phyloP scores from a whole-genome alignment of 2,329 filamentous ascomycete genomes.

The Claviceps fusiformis region DNA sequence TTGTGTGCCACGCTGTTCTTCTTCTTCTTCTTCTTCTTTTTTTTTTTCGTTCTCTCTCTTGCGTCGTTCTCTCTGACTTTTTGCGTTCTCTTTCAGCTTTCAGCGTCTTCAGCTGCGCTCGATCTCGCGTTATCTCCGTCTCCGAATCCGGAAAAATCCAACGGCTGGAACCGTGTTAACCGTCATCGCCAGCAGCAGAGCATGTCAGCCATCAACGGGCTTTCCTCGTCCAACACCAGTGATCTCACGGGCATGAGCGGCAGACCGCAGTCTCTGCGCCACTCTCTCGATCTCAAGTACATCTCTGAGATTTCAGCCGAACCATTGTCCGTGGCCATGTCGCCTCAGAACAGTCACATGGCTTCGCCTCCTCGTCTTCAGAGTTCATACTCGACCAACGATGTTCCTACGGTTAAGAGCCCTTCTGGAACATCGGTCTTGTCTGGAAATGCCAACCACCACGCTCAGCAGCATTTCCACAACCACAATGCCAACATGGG shows the following conservation, averaged over 20 bases:
- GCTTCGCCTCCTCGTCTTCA: constrained; percentile 61
- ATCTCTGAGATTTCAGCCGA: constrained; percentile 32
- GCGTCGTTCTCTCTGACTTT: constrained; percentile 20
- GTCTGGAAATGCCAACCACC: constrained; percentile 38
- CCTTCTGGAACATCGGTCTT: constrained; percentile 33
- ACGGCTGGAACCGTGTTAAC: constrained; percentile 46
- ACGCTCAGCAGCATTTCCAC: constrained; percentile 51
- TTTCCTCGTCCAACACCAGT: constrained; percentile 26
- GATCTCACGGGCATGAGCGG: constrained; percentile 34
- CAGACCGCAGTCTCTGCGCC: constrained; percentile 36
- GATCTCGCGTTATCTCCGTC: constrained; percentile 63
- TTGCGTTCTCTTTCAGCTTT: constrained; percentile 42
- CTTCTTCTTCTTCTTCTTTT: constrained; percentile 3
- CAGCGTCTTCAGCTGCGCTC: constrained; percentile 66
- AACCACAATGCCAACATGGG: constrained; percentile 75
- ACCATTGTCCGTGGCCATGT: constrained; percentile 22
- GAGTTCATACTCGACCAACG: constrained; percentile 80
- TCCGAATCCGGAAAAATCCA: constrained; percentile 41
- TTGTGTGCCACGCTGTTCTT: constrained; percentile 4
- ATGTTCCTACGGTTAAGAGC: constrained; percentile 74
- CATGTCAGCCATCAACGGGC: constrained; percentile 32
- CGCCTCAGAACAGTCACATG: constrained; percentile 39
- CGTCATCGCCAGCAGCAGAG: constrained; percentile 56
- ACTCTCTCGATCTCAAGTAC: constrained; percentile 44
- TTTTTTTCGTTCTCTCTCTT: constrained; percentile 2